Evolutionary conservation across 2,329 filamentous ascomycete species (phyloP).

Genomic region (Pestalotiopsis sp.): DNA sequence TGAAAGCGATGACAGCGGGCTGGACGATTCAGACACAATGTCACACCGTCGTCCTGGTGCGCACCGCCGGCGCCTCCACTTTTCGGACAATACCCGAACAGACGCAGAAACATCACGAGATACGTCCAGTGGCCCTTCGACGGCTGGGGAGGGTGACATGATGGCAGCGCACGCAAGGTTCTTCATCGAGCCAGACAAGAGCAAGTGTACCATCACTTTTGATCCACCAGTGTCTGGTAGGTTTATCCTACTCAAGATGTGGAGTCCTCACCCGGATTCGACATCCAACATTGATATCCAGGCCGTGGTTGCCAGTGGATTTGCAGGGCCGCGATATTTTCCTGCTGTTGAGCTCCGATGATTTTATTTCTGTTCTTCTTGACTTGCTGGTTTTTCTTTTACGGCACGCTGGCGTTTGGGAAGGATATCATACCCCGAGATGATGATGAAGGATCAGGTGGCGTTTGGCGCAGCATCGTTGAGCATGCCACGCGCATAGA

Average conservation of each 20-base stretch:
- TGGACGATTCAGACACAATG: slow-evolving; percentile 36
- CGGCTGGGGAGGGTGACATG: slow-evolving; percentile 60
- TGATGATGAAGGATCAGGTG: not conserved
- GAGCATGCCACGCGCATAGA: not conserved
- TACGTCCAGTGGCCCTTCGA: slow-evolving; percentile 59
- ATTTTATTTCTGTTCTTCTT: slow-evolving; percentile 16
- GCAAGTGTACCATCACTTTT: slow-evolving; percentile 85
- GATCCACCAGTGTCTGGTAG: slow-evolving; percentile 79
- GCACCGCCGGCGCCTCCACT: slow-evolving; percentile 26
- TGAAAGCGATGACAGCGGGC: slow-evolving; percentile 49
- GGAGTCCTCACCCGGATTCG: slow-evolving; percentile 72
- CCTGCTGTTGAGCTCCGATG: slow-evolving; percentile 67
- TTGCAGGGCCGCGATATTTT: slow-evolving; percentile 83
- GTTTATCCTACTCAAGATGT: slow-evolving; percentile 88
- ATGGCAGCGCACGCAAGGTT: slow-evolving; percentile 79
- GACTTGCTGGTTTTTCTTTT: not conserved
- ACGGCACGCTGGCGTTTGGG: not conserved
- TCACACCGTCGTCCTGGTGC: slow-evolving; percentile 33
- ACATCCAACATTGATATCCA: slow-evolving; percentile 84
- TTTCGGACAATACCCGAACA: slow-evolving; percentile 27
- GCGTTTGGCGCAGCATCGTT: not conserved
- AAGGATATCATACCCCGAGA: not conserved
- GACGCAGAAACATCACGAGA: slow-evolving; percentile 52
- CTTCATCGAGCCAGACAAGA: slow-evolving; percentile 80
- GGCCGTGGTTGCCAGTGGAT: slow-evolving; percentile 81